Evolutionary conservation across 129 eudicot genomes (phyloP).

Genomic region (Tagetes erecta): DNA sequence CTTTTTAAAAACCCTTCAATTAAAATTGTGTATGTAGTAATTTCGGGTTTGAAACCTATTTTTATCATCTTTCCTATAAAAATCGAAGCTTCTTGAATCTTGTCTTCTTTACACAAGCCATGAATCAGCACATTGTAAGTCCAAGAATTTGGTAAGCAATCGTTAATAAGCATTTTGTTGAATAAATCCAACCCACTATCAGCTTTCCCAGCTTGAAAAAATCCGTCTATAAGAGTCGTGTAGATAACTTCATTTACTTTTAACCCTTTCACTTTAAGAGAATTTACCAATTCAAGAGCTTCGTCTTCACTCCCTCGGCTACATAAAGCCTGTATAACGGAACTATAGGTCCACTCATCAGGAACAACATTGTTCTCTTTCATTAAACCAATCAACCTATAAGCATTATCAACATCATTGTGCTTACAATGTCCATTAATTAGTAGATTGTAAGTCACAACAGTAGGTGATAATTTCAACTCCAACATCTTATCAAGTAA

Average conservation of each 20-base stretch:
- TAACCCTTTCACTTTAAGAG: conserved; percentile 54
- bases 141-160: conserved; percentile 62
- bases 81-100: conserved; percentile 44
- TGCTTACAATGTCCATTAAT: conserved; percentile 65
- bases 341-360: conserved; percentile 62
- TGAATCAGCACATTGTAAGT: conserved; percentile 66
- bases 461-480: conserved; percentile 49
- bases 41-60: conserved; percentile 51
- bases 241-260: conserved; percentile 58
- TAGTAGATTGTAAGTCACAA: conserved; percentile 65
- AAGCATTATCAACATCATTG: conserved; percentile 63
- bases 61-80: conserved; percentile 55
- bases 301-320: conserved; percentile 57
- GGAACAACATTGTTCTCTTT: conserved; percentile 53
- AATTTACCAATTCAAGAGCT: conserved; percentile 52
- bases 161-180: conserved; percentile 48
- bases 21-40: conserved; percentile 52
- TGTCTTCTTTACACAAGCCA: conserved; percentile 64
- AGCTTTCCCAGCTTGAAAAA: conserved; percentile 47
- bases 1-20: conserved; percentile 62
- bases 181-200: conserved; percentile 53
- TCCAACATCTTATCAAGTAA: conserved; percentile 66
- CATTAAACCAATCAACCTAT: conserved; percentile 63
- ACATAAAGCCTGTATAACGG: conserved; percentile 63
- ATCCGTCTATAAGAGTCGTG: conserved; percentile 72